A percentile compares a stretch with the other conserved stretches of the same genome.
phyloP scores from a whole-genome alignment of 768 basidiomycete genomes.

The Kondoa subrosea region DNA sequence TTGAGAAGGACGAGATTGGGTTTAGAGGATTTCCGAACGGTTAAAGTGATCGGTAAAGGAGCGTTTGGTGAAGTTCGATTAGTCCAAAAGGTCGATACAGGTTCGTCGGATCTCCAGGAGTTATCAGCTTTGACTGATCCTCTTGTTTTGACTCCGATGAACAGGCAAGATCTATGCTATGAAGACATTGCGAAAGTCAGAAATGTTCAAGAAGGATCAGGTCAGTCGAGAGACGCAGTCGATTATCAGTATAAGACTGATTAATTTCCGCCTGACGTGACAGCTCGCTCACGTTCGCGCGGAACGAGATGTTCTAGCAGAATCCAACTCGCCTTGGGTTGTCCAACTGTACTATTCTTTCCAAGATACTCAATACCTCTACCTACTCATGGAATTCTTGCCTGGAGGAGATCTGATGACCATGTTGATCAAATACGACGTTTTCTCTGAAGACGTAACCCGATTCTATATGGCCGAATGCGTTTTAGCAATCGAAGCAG shows the following conservation, averaged over 20 bases:
- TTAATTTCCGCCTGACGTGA: neutral
- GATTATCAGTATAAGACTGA: neutral
- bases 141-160: neutral
- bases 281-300: slow-evolving; percentile 95
- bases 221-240: slow-evolving; percentile 35
- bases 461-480: slow-evolving; percentile 99
- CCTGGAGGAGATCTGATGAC: slow-evolving; percentile 99
- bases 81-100: slow-evolving; percentile 84
- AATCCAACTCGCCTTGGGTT: slow-evolving; percentile 45
- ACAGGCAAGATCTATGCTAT: slow-evolving; percentile 90
- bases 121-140: neutral
- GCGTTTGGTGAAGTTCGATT: slow-evolving; percentile 96
- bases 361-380: slow-evolving; percentile 77
- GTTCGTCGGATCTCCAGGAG: neutral
- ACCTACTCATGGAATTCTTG: slow-evolving; percentile 97
- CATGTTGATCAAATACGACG: slow-evolving; percentile 99
- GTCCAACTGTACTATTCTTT: slow-evolving; percentile 17
- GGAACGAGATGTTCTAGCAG: slow-evolving; percentile 19
- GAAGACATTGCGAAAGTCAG: slow-evolving; percentile 92
- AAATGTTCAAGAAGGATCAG: slow-evolving; percentile 99
- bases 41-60: slow-evolving; percentile 97
- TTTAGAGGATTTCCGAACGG: slow-evolving; percentile 79
- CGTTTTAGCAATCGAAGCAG: slow-evolving; percentile 89
- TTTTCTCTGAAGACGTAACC: slow-evolving; percentile 93
- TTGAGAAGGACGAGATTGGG: slow-evolving; percentile 76